Evolutionary conservation across 1,284 basidiomycete genomes (phyloP).

Genomic region (Fomitopsis schrenkii): DNA sequence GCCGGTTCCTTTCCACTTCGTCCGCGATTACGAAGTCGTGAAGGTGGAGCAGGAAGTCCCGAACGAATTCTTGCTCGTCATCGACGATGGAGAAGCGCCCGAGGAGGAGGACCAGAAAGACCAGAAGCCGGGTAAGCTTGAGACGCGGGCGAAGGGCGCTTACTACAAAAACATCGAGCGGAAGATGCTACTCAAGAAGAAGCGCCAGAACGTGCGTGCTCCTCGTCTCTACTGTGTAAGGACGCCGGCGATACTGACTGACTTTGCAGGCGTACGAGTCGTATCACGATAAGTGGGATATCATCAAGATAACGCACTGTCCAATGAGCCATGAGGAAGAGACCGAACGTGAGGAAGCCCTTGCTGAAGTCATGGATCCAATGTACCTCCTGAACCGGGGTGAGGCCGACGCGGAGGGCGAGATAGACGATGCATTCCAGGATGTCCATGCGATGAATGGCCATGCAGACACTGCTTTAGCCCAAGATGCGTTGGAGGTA

Average conservation of each 20-base stretch:
- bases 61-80: constrained; percentile 79
- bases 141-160: constrained; percentile 46
- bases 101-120: constrained; percentile 31
- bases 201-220: constrained; percentile 65
- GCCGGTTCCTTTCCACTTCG: constrained; percentile 68
- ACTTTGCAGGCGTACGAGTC: constrained; percentile 53
- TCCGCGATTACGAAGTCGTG: constrained; percentile 80
- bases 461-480: constrained; percentile 8
- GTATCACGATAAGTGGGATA: constrained; percentile 75
- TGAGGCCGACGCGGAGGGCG: constrained; percentile 43
- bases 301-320: constrained; percentile 59
- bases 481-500: constrained; percentile 20
- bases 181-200: constrained; percentile 85
- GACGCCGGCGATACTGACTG: neutral
- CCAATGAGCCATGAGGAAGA: constrained; percentile 49
- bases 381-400: constrained; percentile 37
- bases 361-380: constrained; percentile 54
- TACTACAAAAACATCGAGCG: constrained; percentile 87
- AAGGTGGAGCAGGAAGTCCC: constrained; percentile 80
- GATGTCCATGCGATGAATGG: constrained; percentile 17
- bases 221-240: neutral
- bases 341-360: constrained; percentile 47
- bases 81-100: constrained; percentile 53
- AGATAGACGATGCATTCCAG: constrained; percentile 23
- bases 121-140: constrained; percentile 8